These are phyloP conservation scores for Acrocalymma vagum DNA, from an alignment of 2,329 filamentous ascomycete species.

Conservation along the genomic window DNA sequence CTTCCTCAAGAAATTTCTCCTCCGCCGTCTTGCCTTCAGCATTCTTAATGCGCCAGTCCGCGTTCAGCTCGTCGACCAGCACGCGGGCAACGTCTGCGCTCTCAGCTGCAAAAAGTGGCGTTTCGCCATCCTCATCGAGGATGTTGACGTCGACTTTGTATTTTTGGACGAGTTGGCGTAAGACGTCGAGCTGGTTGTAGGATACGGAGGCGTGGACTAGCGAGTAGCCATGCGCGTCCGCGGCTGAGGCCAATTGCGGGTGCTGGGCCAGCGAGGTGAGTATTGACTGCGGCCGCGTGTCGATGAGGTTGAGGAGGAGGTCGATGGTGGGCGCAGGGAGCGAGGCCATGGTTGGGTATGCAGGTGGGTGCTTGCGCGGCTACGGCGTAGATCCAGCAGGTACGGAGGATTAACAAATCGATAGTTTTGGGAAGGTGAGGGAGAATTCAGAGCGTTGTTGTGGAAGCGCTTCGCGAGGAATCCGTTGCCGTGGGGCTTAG, in stretches of 20 bases:
- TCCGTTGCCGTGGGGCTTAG: too few species aligned
- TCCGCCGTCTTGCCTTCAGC: slow-evolving; percentile 80
- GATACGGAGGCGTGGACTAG: slow-evolving; percentile 92
- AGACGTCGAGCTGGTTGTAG: slow-evolving; percentile 85
- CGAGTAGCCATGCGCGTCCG: slow-evolving; percentile 94
- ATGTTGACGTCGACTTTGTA: slow-evolving; percentile 83
- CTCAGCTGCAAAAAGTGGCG: slow-evolving; percentile 93
- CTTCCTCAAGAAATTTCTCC: slow-evolving; percentile 78
- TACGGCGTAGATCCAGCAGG: too few species aligned
- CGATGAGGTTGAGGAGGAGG: slow-evolving; percentile 67
- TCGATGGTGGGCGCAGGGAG: slow-evolving; percentile 53
- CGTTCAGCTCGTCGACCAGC: slow-evolving; percentile 82
- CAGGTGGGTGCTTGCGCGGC: background rate
- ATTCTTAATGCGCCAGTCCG: slow-evolving; percentile 72
- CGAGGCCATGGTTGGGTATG: slow-evolving; percentile 27
- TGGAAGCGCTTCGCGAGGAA: too few species aligned
- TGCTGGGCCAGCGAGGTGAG: slow-evolving; percentile 77
- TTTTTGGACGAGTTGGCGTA: slow-evolving; percentile 77
- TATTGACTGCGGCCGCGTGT: slow-evolving; percentile 79
- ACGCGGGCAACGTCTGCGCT: slow-evolving; percentile 78
- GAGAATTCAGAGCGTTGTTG: too few species aligned
- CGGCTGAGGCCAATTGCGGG: slow-evolving; percentile 77
- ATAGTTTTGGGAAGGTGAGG: too few species aligned
- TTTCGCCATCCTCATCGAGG: slow-evolving; percentile 90
- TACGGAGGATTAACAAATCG: too few species aligned